Base-by-base conservation (phyloP, 1,139 yeast species). In the Kodamaea derodonti region DNA sequence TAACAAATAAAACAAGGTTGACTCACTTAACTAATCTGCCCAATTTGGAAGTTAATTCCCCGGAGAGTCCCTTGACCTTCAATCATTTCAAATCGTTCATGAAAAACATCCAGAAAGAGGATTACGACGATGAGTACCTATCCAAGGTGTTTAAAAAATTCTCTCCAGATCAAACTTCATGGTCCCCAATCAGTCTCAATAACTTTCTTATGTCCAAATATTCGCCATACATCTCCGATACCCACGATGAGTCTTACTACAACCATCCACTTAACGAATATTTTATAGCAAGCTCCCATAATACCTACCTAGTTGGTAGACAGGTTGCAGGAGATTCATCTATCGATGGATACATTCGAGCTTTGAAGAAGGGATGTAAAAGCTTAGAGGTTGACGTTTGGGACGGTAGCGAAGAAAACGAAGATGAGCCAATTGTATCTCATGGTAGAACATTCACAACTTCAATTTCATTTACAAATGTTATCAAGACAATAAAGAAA, bases 361-460 rank as follows among this genome's bases (percentile, higher is more conserved):
- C 87, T 0, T 62, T 94, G 33, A 96, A 88, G 50, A 75, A 88
- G 37, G 97, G 98, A 1, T 92, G 97, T 49, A 68, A 96, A 31
- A 88, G 97, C 46, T 71, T 94, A 15, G 99, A 94, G 51, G 78
- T 94, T 28, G 99, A 94, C 57, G 72, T 94, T 15, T 94, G 98
- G 98, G 96, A 92, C 60, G 71, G 68, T 17, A 11, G 17, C 11
- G 28, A 25, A 13, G 28, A 14, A 14, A 47, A 49, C n/a, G 38
- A 43, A 5, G 29, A 35, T 11, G 30, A 34, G 8, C 98, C 98
- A 0, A 75, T 86, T 0, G 97, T 94, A 0, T 83, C 84, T 25
- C 99, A 94, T 58, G 98, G 98, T 0, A 64, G 81, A 35, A 75
- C 95, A 1, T 76, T 92, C 40, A 87, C 97, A 0, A 69, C 83